A percentile compares a stretch with the other conserved stretches of the same genome.
These are phyloP conservation scores for Hirsutella minnesotensis DNA, from an alignment of 2,329 filamentous ascomycete genomes.

Conservation along the genomic window DNA sequence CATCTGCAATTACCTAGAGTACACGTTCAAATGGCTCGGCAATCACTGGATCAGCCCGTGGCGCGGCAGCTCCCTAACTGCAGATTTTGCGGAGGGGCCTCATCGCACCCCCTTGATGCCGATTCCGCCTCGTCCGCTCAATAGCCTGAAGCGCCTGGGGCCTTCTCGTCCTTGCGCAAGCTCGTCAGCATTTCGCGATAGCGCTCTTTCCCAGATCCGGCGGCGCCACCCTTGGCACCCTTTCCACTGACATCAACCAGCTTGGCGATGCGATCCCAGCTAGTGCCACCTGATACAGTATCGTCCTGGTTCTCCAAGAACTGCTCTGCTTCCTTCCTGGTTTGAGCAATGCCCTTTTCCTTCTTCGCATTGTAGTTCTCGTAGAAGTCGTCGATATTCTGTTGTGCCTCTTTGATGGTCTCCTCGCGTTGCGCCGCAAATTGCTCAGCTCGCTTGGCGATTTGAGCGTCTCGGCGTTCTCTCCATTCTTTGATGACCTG, in stretches of 20 bases:
- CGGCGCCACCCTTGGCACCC: slow-evolving; percentile 72
- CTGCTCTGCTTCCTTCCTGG: slow-evolving; percentile 82
- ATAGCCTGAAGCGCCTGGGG: slow-evolving; percentile 53
- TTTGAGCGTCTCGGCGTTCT: slow-evolving; percentile 71
- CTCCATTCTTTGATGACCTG: slow-evolving; percentile 89
- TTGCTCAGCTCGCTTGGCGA: slow-evolving; percentile 74
- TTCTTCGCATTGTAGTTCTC: slow-evolving; percentile 98
- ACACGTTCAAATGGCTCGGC: no score
- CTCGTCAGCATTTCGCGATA: slow-evolving; percentile 85
- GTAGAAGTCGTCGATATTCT: slow-evolving; percentile 98
- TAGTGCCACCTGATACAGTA: slow-evolving; percentile 86
- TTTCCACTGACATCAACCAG: slow-evolving; percentile 96
- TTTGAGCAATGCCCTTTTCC: slow-evolving; percentile 84
- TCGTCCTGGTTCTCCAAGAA: slow-evolving; percentile 85
- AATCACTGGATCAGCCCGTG: no score
- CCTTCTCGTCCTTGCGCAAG: slow-evolving; percentile 87
- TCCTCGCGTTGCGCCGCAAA: slow-evolving; percentile 72
- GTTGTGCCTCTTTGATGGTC: slow-evolving; percentile 78
- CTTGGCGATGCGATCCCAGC: slow-evolving; percentile 97
- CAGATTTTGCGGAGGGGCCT: no score
- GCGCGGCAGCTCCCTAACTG: no score
- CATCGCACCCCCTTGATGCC: no score
- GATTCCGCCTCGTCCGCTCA: slow-evolving; percentile 17
- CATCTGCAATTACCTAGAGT: no score
- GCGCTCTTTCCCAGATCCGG: slow-evolving; percentile 86